Base-by-base conservation (phyloP, 345 rosid genomes). In the Lagerstroemia speciosa region DNA sequence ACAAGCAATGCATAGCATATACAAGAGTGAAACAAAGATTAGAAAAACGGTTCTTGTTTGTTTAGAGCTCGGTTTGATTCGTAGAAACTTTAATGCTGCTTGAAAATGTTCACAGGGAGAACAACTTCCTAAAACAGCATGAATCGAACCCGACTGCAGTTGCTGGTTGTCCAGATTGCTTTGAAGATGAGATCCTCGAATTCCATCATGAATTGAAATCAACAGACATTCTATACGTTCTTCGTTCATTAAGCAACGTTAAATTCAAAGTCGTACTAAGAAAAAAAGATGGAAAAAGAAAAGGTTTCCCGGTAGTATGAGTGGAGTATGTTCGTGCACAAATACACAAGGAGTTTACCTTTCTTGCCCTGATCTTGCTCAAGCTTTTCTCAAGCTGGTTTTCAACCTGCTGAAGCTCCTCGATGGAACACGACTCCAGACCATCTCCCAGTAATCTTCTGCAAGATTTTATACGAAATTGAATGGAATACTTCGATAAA, bases 381-480 rank as follows among this genome's bases (percentile, higher is more conserved):
- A 93, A 83, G 81, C 97, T 79, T 78, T 83, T 80, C 32, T 87
- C 96, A 78, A 91, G 17, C 72, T 93, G 96, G 72, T 72, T 87
- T 78, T 91, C 98, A 40, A 88, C 29, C 67, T 83, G 86, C 60
- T 80, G 79, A 40, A 93, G 81, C 72, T 93, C 98, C 43, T 86
- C 89, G 24, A 75, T n/a, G 26, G 91, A 77, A 75, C 94, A 91
- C 32, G 75, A 62, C 16, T 81, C 93, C 72, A 93, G 76, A 41
- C 85, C 92, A 67, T 81, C 84, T 79, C 98, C 98, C 22, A 87
- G 1, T 22, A 93, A 67, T 68, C 88, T 91, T 64, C 98, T 90
- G 79, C 78, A 48, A 17, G 31, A 15, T 37, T 43, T 3, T 40
- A 27, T 3, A 30, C 19, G 5, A 69, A 66, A 38, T n/a, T n/a